These are phyloP conservation scores for Venturia oleaginea DNA, from an alignment of 2,329 filamentous ascomycete genomes.

Conservation along the genomic window DNA sequence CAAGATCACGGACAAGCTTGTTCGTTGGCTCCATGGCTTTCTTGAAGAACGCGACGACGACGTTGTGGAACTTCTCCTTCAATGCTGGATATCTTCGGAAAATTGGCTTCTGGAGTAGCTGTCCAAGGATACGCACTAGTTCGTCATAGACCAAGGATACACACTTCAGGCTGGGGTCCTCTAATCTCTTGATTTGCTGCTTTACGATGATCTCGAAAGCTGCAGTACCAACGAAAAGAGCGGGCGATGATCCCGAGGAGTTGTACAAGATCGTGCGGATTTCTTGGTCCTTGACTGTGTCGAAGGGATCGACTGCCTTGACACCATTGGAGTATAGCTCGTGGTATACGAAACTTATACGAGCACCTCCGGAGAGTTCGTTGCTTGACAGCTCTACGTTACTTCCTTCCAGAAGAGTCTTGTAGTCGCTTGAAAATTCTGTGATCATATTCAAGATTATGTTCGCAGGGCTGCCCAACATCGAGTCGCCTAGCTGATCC, in stretches of 20 bases:
- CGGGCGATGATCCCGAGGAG: slow-evolving; percentile 95
- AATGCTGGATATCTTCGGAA: slow-evolving; percentile 89
- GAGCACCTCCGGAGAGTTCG: slow-evolving; percentile 89
- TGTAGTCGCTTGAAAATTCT: slow-evolving; percentile 96
- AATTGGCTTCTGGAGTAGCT: slow-evolving; percentile 77
- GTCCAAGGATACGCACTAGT: slow-evolving; percentile 85
- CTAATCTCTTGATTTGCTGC: slow-evolving; percentile 92
- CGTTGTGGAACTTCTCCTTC: slow-evolving; percentile 92
- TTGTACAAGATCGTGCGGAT: slow-evolving; percentile 97
- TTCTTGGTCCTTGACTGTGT: slow-evolving; percentile 93
- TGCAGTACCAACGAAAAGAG: slow-evolving; percentile 91
- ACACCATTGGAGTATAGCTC: slow-evolving; percentile 96
- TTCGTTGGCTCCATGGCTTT: slow-evolving; percentile 97
- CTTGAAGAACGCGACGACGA: slow-evolving; percentile 94
- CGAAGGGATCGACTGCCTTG: slow-evolving; percentile 96
- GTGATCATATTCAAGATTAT: slow-evolving; percentile 98
- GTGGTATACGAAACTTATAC: slow-evolving; percentile 99
- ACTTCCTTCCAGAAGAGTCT: slow-evolving; percentile 78
- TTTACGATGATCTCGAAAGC: slow-evolving; percentile 99
- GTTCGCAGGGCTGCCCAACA: slow-evolving; percentile 92
- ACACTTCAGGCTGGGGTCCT: slow-evolving; percentile 96
- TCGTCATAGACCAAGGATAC: slow-evolving; percentile 96
- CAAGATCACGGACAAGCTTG: slow-evolving; percentile 88
- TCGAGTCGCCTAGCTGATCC: slow-evolving; percentile 74
- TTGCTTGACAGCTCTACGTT: slow-evolving; percentile 91